Evolutionary conservation across 345 rosid genomes (phyloP).

Genomic region (Reutealis trisperma): DNA sequence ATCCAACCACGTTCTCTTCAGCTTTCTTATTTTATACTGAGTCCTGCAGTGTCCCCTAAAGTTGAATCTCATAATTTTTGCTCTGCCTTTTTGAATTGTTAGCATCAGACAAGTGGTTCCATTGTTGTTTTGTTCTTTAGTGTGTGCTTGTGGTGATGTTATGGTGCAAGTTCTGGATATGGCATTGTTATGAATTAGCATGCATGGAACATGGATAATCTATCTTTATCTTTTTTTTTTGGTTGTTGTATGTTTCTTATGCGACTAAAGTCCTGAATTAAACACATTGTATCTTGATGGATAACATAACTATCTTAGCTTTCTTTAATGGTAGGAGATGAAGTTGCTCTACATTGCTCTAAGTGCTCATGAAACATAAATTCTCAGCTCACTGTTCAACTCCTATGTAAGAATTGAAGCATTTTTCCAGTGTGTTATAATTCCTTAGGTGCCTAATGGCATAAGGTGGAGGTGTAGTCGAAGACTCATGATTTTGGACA

Average conservation of each 20-base stretch:
- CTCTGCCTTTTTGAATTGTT: neutral
- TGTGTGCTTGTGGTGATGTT: neutral
- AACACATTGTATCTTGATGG: neutral
- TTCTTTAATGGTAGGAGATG: neutral
- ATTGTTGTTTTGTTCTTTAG: neutral
- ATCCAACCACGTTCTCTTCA: neutral
- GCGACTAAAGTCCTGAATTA: neutral
- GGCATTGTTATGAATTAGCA: neutral
- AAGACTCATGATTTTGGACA: neutral
- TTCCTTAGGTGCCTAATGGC: neutral
- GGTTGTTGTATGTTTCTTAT: neutral
- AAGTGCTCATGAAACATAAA: conserved; percentile 4
- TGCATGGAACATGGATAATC: neutral
- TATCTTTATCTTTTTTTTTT: neutral
- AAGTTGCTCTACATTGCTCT: neutral
- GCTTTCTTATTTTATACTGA: neutral
- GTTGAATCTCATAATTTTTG: neutral
- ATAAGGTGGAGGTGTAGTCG: neutral
- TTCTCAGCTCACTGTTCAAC: neutral
- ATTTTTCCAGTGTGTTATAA: neutral
- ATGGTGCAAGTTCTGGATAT: neutral
- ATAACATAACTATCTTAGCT: neutral
- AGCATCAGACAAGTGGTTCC: neutral
- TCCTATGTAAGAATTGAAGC: neutral
- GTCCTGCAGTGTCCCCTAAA: neutral